These are phyloP conservation scores for Nelumbo lutea DNA, from an alignment of 164 flowering plant genomes.

Conservation along the genomic window DNA sequence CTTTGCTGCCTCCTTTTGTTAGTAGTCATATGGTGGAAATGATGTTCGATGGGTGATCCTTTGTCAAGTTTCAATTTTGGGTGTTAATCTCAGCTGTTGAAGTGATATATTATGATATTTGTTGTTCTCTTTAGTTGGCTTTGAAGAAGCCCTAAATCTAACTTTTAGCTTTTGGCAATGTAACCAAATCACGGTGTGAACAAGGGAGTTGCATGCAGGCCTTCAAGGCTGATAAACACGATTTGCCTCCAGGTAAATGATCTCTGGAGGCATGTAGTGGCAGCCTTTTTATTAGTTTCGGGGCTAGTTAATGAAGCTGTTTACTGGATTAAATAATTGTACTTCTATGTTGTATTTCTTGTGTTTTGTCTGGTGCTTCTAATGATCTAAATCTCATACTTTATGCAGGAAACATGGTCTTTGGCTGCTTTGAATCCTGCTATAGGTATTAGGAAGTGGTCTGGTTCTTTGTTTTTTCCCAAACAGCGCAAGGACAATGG, in stretches of 20 bases:
- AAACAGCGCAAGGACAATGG: conserved; percentile 10
- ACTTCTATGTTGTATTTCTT: neutral
- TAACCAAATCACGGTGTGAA: conserved; percentile 14
- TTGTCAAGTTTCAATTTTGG: conserved; percentile 4
- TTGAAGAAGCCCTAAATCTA: conserved; percentile 15
- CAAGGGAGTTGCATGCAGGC: conserved; percentile 16
- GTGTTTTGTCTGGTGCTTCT: neutral
- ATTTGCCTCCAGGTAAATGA: conserved; percentile 31
- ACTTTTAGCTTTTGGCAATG: conserved; percentile 6
- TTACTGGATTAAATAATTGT: neutral
- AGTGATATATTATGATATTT: conserved; percentile 1
- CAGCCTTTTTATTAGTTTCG: conserved; percentile 28
- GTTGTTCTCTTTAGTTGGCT: conserved; percentile 11
- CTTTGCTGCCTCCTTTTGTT: conserved; percentile 1
- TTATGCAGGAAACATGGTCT: conserved; percentile 6
- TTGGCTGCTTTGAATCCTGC: conserved; percentile 1
- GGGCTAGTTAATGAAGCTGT: conserved; percentile 11
- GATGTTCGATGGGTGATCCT: conserved; percentile 1
- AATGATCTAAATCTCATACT: conserved; percentile 7
- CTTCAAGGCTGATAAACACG: conserved; percentile 25
- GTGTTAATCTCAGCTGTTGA: conserved; percentile 7
- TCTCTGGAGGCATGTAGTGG: conserved; percentile 19
- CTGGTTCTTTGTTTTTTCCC: neutral
- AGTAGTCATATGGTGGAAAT: conserved; percentile 4
- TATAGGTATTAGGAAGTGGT: neutral